phyloP scores from a whole-genome alignment of 2,329 filamentous ascomycete genomes.

The Lanzia echinophila region DNA sequence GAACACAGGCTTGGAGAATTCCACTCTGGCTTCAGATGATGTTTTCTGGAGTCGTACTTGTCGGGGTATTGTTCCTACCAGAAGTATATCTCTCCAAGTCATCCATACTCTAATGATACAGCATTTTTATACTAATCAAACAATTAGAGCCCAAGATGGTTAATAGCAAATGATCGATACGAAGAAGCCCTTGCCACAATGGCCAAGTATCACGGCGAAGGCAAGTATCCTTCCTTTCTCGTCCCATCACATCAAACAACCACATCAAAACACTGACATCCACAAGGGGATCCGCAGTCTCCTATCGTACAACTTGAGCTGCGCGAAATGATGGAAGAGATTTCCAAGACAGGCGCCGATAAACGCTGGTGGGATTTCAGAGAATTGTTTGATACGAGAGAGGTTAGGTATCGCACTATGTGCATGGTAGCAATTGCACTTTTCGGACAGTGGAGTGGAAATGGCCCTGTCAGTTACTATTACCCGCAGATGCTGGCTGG shows the following conservation, averaged over 20 bases:
- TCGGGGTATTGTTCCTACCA: slow-evolving; percentile 43
- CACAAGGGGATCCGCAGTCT: background rate
- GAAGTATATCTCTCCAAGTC: slow-evolving; percentile 34
- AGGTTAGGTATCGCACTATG: slow-evolving; percentile 25
- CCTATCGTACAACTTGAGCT: slow-evolving; percentile 27
- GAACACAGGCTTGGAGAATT: slow-evolving; percentile 26
- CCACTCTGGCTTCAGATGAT: slow-evolving; percentile 31
- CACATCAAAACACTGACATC: background rate
- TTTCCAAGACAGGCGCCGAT: slow-evolving; percentile 23
- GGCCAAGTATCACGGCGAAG: slow-evolving; percentile 49
- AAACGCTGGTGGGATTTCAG: slow-evolving; percentile 31
- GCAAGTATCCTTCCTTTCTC: slow-evolving; percentile 12
- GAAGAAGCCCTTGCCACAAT: slow-evolving; percentile 50
- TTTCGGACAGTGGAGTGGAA: slow-evolving; percentile 31
- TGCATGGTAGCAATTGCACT: slow-evolving; percentile 29
- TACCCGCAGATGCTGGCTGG: slow-evolving; percentile 21
- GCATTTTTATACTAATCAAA: background rate
- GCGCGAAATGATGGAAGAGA: slow-evolving; percentile 26
- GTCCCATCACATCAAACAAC: background rate
- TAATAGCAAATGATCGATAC: slow-evolving; percentile 47
- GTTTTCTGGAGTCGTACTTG: slow-evolving; percentile 21
- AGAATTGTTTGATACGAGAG: slow-evolving; percentile 23
- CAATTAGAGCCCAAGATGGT: slow-evolving; percentile 42
- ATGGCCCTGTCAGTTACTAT: slow-evolving; percentile 25
- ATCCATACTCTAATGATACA: background rate